Evolutionary conservation across 306 rosid species (phyloP).

Genomic region (Cucurbita moschata): DNA sequence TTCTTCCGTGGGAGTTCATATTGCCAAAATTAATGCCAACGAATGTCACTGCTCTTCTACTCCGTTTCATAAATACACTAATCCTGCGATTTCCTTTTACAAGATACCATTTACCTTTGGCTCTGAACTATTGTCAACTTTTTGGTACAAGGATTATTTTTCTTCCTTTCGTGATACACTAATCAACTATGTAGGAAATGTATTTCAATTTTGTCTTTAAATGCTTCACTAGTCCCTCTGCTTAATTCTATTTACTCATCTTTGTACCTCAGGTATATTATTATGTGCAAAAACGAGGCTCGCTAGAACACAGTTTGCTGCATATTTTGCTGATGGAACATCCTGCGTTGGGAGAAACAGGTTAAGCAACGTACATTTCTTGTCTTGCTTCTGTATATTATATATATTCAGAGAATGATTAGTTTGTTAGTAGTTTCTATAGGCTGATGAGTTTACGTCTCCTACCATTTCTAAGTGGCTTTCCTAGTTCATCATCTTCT

Average conservation of each 20-base stretch:
- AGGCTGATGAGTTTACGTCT: not conserved
- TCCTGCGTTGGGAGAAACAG: conserved; percentile 40
- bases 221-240: not conserved
- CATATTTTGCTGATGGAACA: conserved; percentile 82
- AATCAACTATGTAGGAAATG: not conserved
- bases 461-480: not conserved
- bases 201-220: not conserved
- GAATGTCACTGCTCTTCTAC: not conserved
- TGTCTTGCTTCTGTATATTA: not conserved
- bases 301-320: conserved; percentile 58
- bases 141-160: not conserved
- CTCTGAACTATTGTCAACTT: not conserved
- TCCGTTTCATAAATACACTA: not conserved
- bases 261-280: conserved; percentile 37
- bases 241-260: conserved; percentile 1
- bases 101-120: not conserved
- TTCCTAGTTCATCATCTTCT: not conserved
- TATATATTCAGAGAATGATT: not conserved
- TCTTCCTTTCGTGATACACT: not conserved
- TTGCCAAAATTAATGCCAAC: not conserved
- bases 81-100: not conserved
- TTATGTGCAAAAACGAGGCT: conserved; percentile 83
- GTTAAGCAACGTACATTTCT: conserved; percentile 24
- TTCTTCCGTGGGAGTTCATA: not conserved
- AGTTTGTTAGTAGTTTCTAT: not conserved